phyloP scores from a whole-genome alignment of 768 basidiomycete genomes.

The Rhodocollybia butyracea region DNA sequence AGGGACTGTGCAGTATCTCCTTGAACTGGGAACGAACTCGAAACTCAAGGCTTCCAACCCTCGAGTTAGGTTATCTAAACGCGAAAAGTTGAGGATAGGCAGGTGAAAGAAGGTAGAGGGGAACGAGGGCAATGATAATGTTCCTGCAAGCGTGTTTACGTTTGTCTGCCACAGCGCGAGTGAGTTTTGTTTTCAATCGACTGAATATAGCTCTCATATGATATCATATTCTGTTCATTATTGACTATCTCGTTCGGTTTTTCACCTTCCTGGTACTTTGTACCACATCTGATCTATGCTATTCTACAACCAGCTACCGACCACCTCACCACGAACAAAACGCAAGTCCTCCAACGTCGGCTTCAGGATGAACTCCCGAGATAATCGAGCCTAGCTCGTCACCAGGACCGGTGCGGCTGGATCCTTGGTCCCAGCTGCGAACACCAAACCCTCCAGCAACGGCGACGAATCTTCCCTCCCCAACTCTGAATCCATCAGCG shows the following conservation, averaged over 20 bases:
- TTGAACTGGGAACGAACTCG: no score
- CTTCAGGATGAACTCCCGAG: slow-evolving; percentile 74
- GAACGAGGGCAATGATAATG: slow-evolving; percentile 42
- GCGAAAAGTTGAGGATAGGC: slow-evolving; percentile 51
- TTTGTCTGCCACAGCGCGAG: slow-evolving; percentile 65
- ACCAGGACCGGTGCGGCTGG: no score
- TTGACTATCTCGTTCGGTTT: no score
- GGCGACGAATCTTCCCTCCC: no score
- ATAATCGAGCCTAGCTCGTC: slow-evolving; percentile 43
- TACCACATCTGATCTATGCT: background rate
- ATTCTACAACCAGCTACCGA: slow-evolving; percentile 54
- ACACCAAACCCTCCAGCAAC: no score
- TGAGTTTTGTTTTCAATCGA: slow-evolving; percentile 46
- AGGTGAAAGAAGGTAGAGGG: slow-evolving; percentile 30
- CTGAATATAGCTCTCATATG: background rate
- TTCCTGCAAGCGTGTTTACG: slow-evolving; percentile 54
- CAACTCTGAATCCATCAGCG: no score
- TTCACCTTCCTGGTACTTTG: background rate
- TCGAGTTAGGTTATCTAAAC: slow-evolving; percentile 54
- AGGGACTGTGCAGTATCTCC: no score
- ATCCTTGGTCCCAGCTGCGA: slow-evolving; percentile 33
- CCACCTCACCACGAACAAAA: slow-evolving; percentile 62
- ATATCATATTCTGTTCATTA: background rate
- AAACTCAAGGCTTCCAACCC: no score
- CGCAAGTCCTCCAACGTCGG: slow-evolving; percentile 67